phyloP scores from a whole-genome alignment of 1,284 basidiomycete genomes.

The Austroboletus niveus region DNA sequence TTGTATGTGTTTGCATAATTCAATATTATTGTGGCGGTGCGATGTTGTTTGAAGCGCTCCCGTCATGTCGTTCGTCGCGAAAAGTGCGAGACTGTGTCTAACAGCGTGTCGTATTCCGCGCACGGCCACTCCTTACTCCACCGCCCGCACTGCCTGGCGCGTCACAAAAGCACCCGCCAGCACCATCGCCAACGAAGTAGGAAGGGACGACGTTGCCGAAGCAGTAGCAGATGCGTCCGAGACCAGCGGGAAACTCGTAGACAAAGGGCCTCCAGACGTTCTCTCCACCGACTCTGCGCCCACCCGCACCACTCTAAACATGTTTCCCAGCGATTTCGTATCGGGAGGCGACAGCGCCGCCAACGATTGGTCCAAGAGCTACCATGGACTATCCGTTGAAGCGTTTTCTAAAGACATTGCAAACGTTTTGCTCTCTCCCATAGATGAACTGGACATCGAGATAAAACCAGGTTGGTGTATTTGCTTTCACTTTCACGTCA shows the following conservation, averaged over 20 bases:
- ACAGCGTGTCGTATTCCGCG: slow-evolving; percentile 7
- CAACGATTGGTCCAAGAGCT: slow-evolving; percentile 88
- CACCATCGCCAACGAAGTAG: slow-evolving; percentile 18
- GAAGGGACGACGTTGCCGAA: slow-evolving; percentile 20
- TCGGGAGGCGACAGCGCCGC: slow-evolving; percentile 18
- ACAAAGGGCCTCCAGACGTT: slow-evolving; percentile 8
- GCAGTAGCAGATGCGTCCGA: slow-evolving; percentile 16
- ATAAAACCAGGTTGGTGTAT: slow-evolving; percentile 80
- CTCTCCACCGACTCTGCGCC: slow-evolving; percentile 11
- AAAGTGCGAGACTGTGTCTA: slow-evolving; percentile 7
- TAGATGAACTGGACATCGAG: slow-evolving; percentile 83
- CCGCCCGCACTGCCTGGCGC: slow-evolving; percentile 7
- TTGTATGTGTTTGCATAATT: too few relatives aligned
- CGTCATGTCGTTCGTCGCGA: slow-evolving; percentile 19
- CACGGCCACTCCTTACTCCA: background rate
- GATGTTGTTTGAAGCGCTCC: too few relatives aligned
- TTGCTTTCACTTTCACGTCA: background rate
- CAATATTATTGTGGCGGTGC: too few relatives aligned
- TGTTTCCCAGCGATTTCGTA: slow-evolving; percentile 28
- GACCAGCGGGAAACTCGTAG: slow-evolving; percentile 5
- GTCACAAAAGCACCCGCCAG: slow-evolving; percentile 30
- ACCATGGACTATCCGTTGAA: slow-evolving; percentile 75
- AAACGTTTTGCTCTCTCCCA: slow-evolving; percentile 71
- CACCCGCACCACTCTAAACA: slow-evolving; percentile 15
- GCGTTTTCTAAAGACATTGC: slow-evolving; percentile 80